Conservation (phyloP, 2,329 filamentous ascomycete genomes). For the Eutypella sp. region DNA sequence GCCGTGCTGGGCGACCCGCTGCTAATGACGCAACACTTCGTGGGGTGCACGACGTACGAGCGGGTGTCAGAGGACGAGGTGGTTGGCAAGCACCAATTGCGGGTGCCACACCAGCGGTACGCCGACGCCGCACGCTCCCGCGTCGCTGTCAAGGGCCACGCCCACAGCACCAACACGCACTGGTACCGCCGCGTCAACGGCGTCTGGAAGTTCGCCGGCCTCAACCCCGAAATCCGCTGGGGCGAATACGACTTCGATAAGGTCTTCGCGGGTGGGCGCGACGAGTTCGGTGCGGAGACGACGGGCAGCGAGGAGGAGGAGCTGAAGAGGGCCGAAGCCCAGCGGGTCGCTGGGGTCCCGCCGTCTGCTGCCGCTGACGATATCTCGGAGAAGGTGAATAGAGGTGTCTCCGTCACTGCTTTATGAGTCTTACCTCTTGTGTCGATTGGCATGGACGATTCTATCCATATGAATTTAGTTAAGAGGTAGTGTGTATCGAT, state of each 20-base stretch:
- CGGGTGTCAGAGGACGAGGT: slow-evolving; percentile 53
- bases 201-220: slow-evolving; percentile 57
- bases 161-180: slow-evolving; percentile 52
- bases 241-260: slow-evolving; percentile 53
- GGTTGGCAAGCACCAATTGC: slow-evolving; percentile 56
- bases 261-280: slow-evolving; percentile 41
- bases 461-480: not conserved
- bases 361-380: slow-evolving; percentile 9
- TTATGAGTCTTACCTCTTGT: not conserved
- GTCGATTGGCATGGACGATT: not conserved
- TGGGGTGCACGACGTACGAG: slow-evolving; percentile 55
- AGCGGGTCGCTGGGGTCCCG: slow-evolving; percentile 11
- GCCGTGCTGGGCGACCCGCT: slow-evolving; percentile 56
- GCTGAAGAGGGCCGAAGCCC: slow-evolving; percentile 8
- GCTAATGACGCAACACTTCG: slow-evolving; percentile 61
- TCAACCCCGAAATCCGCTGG: slow-evolving; percentile 52
- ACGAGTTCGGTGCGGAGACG: slow-evolving; percentile 28
- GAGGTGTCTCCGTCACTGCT: slow-evolving; percentile 24
- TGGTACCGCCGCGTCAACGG: slow-evolving; percentile 54
- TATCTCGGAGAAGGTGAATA: slow-evolving; percentile 4
- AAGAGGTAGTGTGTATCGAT: too few species aligned
- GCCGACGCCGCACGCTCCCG: slow-evolving; percentile 40
- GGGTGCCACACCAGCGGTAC: slow-evolving; percentile 59
- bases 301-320: slow-evolving; percentile 1
- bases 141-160: slow-evolving; percentile 56